These are phyloP conservation scores for Cyclocybe aegerita DNA, from an alignment of 768 basidiomycete genomes.

Conservation along the genomic window DNA sequence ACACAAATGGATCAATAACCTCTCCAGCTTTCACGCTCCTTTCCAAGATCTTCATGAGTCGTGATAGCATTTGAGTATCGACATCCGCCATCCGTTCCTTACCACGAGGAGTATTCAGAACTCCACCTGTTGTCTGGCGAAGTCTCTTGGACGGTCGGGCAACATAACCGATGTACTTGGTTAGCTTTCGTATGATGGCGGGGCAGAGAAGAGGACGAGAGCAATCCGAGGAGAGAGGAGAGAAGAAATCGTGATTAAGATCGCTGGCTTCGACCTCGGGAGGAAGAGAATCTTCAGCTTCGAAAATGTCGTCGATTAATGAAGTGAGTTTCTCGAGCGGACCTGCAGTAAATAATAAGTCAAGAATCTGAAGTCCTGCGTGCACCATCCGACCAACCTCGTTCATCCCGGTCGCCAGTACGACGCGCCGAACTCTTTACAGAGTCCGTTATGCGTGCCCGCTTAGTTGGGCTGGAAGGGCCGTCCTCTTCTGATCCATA, in stretches of 20 bases:
- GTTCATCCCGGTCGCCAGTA: slow-evolving; percentile 75
- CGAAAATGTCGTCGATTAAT: slow-evolving; percentile 83
- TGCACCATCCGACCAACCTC: slow-evolving; percentile 43
- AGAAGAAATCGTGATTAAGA: slow-evolving; percentile 64
- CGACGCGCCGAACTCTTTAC: slow-evolving; percentile 53
- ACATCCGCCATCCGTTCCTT: slow-evolving; percentile 67
- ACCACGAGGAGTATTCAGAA: slow-evolving; percentile 43
- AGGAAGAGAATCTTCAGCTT: slow-evolving; percentile 67
- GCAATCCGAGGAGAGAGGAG: slow-evolving; percentile 53
- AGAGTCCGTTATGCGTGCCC: slow-evolving; percentile 27
- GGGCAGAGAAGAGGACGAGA: slow-evolving; percentile 62
- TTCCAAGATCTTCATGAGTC: slow-evolving; percentile 77
- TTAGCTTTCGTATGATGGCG: slow-evolving; percentile 62
- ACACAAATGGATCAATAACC: slow-evolving; percentile 68
- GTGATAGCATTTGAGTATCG: slow-evolving; percentile 57
- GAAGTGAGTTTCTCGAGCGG: slow-evolving; percentile 76
- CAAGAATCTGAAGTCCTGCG: background rate
- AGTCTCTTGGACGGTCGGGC: slow-evolving; percentile 69
- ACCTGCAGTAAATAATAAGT: slow-evolving; percentile 31
- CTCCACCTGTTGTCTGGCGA: slow-evolving; percentile 40
- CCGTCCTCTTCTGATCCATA: slow-evolving; percentile 55
- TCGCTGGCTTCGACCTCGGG: slow-evolving; percentile 63
- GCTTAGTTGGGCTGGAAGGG: slow-evolving; percentile 31
- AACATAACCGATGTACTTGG: slow-evolving; percentile 66
- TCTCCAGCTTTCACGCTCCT: slow-evolving; percentile 77